Conservation (phyloP, 192 early-diverging fungal species). For the Backusella tarrabulga region DNA sequence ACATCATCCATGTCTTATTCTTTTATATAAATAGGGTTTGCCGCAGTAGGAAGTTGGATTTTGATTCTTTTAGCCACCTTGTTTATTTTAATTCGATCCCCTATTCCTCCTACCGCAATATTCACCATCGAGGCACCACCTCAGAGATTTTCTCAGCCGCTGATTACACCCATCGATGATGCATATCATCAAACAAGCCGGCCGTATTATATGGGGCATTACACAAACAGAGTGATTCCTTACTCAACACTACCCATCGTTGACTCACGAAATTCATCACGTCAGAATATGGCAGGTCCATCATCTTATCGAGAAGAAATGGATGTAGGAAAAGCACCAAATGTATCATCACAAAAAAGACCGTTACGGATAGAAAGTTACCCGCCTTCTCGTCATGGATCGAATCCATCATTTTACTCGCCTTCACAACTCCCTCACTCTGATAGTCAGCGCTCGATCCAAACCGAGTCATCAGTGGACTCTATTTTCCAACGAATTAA, state of each 20-base stretch:
- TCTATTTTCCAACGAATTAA: neutral
- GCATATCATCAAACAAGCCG: neutral
- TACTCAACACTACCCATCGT: neutral
- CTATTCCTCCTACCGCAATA: constrained; percentile 8
- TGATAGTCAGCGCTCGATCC: constrained; percentile 2
- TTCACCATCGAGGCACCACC: constrained; percentile 11
- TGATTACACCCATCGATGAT: neutral
- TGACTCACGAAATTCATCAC: neutral
- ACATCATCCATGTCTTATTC: neutral
- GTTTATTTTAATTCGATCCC: constrained; percentile 14
- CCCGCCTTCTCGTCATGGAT: neutral
- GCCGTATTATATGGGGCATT: constrained; percentile 4
- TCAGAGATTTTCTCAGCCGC: constrained; percentile 9
- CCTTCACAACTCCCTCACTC: neutral
- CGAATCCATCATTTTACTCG: neutral
- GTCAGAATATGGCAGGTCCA: neutral
- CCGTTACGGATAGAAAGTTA: neutral
- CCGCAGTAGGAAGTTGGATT: constrained; percentile 11
- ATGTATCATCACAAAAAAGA: neutral
- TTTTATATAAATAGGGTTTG: neutral
- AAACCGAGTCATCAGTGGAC: neutral
- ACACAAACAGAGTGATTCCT: neutral
- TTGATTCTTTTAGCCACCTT: constrained; percentile 8
- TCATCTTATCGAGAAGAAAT: neutral
- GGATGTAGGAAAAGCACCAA: neutral